Base-by-base conservation (phyloP, 306 rosid species). In the Rosa lucieae region DNA sequence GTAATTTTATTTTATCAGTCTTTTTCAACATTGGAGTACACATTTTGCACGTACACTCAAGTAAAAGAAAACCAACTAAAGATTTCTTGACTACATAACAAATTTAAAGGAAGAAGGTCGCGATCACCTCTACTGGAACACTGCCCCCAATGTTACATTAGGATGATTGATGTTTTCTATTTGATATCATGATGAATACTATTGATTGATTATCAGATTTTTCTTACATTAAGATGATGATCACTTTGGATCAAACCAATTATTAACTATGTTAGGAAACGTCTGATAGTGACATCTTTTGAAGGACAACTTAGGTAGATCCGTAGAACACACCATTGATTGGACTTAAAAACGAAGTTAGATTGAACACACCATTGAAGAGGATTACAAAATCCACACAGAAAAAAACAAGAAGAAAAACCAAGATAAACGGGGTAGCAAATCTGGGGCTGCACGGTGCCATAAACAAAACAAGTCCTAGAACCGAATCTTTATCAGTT, bases 401-500 rank as follows among this genome's bases (percentile, higher is more conserved):
- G 14, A 74, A 51, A 44, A 49, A 6, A 75, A 23, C 70, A 26
- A 15, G 35, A 44, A 44, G 5, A 32, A 29, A 42, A 61, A 43
- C 42, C 35, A 43, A 17, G 11, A 59, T 59, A n/a, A 61, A 42
- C 2, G 32, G 53, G 68, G 78, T 21, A 56, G 58, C 32, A 17
- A 44, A 9, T 75, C 58, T 3, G 59, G 43, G 26, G n/a, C 21
- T 62, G 78, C 32, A 59, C 29, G 40, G 56, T 67, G 56, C 42
- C 69, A 23, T 14, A 5, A 42, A 58, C 29, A 23, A 43, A 18
- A 44, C 2, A 62, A 17, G 47, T 76, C 59, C 21, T 21, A 46
- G 47, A 42, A 10, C 58, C 71, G 61, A 76, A 76, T 76, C 79
- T 76, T 46, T 46, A 14, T 0, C 3, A 18, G 71, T 47, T 76